Evolutionary conservation across 306 rosid genomes (phyloP).

Genomic region (Purshia tridentata): DNA sequence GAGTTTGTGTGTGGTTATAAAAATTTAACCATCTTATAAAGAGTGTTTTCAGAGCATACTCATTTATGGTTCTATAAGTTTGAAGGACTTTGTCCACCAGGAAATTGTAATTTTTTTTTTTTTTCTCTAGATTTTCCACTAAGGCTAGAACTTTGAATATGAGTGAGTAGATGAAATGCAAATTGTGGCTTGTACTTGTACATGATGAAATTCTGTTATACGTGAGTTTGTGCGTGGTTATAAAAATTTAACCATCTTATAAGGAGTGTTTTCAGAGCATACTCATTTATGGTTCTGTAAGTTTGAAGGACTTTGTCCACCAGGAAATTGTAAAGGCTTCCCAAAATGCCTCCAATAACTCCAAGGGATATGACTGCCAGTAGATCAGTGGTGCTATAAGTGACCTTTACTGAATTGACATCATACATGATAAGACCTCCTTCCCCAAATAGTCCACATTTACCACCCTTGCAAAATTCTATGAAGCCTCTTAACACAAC

Average conservation of each 20-base stretch:
- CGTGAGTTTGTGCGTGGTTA: neutral
- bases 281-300: constrained; percentile 73
- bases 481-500: constrained; percentile 62
- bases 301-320: constrained; percentile 71
- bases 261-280: constrained; percentile 32
- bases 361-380: constrained; percentile 63
- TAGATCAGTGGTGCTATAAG: constrained; percentile 47
- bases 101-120: constrained; percentile 52
- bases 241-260: constrained; percentile 6
- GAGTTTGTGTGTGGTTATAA: neutral
- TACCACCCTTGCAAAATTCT: constrained; percentile 48
- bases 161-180: neutral
- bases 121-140: neutral
- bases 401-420: constrained; percentile 48
- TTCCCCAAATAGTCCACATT: constrained; percentile 78
- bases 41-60: constrained; percentile 45
- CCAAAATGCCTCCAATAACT: constrained; percentile 62
- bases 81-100: constrained; percentile 74
- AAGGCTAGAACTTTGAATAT: neutral
- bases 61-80: constrained; percentile 62
- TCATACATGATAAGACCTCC: constrained; percentile 77
- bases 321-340: constrained; percentile 70
- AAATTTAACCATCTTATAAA: constrained; percentile 12
- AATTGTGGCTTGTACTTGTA: neutral
- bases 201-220: neutral